phyloP scores from a whole-genome alignment of 139 green algal species.

The Chloropicon primus region DNA sequence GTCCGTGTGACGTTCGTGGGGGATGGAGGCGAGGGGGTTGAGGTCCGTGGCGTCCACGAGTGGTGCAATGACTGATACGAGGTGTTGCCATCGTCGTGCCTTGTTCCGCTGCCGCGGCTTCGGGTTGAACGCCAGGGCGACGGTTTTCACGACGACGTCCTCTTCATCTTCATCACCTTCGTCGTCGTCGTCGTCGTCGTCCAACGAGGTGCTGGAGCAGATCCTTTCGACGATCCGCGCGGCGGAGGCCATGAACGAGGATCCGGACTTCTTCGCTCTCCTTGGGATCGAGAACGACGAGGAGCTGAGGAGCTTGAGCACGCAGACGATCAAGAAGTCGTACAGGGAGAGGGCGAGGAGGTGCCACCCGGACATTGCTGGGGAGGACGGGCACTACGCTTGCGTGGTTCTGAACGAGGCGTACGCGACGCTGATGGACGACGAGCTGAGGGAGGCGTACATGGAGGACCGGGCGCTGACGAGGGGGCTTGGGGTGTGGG shows the following conservation, averaged over 20 bases:
- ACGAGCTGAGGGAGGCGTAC: constrained; percentile 14
- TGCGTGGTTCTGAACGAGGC: constrained; percentile 79
- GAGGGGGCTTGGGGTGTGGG: constrained; percentile 42
- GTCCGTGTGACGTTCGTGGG: too few relatives aligned
- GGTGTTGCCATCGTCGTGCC: too few relatives aligned
- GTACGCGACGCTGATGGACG: constrained; percentile 41
- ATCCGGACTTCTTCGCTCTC: neutral
- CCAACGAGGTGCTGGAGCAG: neutral
- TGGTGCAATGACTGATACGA: too few relatives aligned
- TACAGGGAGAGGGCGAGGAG: constrained; percentile 46
- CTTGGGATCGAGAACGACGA: neutral
- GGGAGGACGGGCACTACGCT: constrained; percentile 57
- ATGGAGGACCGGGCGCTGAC: too few relatives aligned
- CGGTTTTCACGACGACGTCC: too few relatives aligned
- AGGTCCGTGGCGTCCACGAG: too few relatives aligned
- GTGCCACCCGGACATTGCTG: constrained; percentile 60
- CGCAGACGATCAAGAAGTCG: constrained; percentile 55
- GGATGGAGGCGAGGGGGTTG: too few relatives aligned
- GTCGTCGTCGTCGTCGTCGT: too few relatives aligned
- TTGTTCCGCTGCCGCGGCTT: too few relatives aligned
- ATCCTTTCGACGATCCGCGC: neutral
- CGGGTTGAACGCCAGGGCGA: too few relatives aligned
- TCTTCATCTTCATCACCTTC: too few relatives aligned
- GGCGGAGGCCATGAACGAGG: neutral
- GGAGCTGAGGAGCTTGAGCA: too few relatives aligned